Evolutionary conservation across 345 rosid genomes (phyloP).

Genomic region (Arabis alpina): DNA sequence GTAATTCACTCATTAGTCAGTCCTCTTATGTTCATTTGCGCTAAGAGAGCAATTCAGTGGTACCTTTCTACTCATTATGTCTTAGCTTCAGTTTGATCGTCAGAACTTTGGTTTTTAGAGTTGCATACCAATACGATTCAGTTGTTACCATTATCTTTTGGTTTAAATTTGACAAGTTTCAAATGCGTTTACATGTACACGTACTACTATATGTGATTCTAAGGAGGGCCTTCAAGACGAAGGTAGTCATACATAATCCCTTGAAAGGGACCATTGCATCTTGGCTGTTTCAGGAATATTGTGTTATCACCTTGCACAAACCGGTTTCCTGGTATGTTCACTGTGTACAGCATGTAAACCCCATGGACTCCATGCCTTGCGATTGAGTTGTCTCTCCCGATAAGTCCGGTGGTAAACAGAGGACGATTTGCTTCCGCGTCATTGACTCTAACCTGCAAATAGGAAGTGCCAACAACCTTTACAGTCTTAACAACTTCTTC

Average conservation of each 20-base stretch:
- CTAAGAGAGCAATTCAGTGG: slow-evolving; percentile 6
- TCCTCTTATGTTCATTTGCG: slow-evolving; percentile 8
- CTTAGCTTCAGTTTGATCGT: slow-evolving; percentile 29
- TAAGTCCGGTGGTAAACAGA: slow-evolving; percentile 74
- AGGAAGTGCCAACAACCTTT: slow-evolving; percentile 1
- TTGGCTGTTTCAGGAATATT: slow-evolving; percentile 74
- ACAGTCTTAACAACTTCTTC: neutral
- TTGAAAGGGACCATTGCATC: slow-evolving; percentile 60
- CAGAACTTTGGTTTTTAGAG: slow-evolving; percentile 11
- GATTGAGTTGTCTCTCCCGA: slow-evolving; percentile 91
- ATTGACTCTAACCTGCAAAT: slow-evolving; percentile 68
- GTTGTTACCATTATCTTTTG: slow-evolving; percentile 15
- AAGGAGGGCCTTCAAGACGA: slow-evolving; percentile 68
- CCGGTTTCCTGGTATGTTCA: slow-evolving; percentile 58
- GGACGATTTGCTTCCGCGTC: slow-evolving; percentile 63
- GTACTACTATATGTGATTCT: neutral
- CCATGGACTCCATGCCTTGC: slow-evolving; percentile 93
- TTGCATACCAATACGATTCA: slow-evolving; percentile 25
- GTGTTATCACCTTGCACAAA: slow-evolving; percentile 74
- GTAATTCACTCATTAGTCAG: slow-evolving; percentile 26
- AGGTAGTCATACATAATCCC: slow-evolving; percentile 91
- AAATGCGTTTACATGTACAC: slow-evolving; percentile 12
- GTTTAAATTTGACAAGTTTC: neutral
- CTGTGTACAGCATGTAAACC: slow-evolving; percentile 62
- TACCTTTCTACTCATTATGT: slow-evolving; percentile 8